Evolutionary conservation across 2,329 filamentous ascomycete genomes (phyloP), one percentile per base, ranked within the genome.

Genomic region (Fusarium phyllophilum): DNA sequence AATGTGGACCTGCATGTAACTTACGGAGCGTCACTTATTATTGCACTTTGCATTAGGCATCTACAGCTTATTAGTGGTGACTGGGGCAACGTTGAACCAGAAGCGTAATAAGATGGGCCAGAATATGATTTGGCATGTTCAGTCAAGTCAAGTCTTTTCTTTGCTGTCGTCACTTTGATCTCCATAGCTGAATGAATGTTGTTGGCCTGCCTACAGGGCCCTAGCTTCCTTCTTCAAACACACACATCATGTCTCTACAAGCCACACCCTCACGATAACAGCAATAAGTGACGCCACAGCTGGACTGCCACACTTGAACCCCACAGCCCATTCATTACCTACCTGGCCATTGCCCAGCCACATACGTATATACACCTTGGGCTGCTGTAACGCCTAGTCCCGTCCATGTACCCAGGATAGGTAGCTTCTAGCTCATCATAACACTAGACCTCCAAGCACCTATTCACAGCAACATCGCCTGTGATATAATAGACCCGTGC

Each of bases 381-480:
- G 45, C 20, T 22, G 13, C 31, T 20, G 14, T 34, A 39, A 36
- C 26, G 39, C 42, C 31, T 24, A 24, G 38, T 38, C 18, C 38
- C 38, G 18, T 44, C 41, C n/a, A 44, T 42, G 34, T 56, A 31
- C 8, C 34, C 31, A n/a, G 26, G 29, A 24, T 34, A 46, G n/a
- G 13, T 62, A 45, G 55, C 44, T 64, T 36, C 63, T 57, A 62
- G 54, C 57, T 73, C 66, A 66, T 38, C 66, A 52, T 42, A 69
- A 57, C 59, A 64, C 56, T 54, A 62, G 31, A 60, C 51, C 46
- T 72, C 54, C 31, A 68, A 45, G 36, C 42, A 56, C 58, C 41
- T 41, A 55, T 41, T 58, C 56, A 46, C 51, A 44, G 44, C 64
- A 42, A 66, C 39, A 42, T 62, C 46, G 29, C 67, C 46, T 38